Evolutionary conservation across 176 grass and related monocot species (phyloP), one percentile per base, ranked within the genome.

Genomic region (Oryza brachyantha): DNA sequence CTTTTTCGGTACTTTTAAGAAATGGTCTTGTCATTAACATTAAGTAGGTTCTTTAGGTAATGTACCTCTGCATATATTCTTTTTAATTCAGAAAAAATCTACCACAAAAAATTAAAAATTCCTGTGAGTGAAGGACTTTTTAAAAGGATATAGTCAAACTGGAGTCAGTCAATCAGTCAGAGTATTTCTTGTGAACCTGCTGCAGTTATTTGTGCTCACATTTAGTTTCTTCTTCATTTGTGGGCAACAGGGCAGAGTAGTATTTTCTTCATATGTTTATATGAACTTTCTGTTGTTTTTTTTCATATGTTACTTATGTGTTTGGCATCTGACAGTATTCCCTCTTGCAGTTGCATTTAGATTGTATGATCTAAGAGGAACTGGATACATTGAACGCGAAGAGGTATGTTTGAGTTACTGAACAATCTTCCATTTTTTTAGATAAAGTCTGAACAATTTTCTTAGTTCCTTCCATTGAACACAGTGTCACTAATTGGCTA

Each of bases 361-460:
- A 76, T 67, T 93, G n/a, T 97, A 97, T 79, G 94, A 97, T 75
- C 81, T 97, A 67, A 88, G 91, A 64, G 40, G 86, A 54, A 90
- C 86, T 6, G 91, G 91, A 25, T 91, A 68, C 84, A 97, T 97
- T 48, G 94, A 91, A 85, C 82, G 48, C 13, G 79, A 97, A 57
- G 94, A 93, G 89, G 94, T 17, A 42, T 13, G 59, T 14, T 78
- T 46, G 7, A 67, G 12, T 41, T 38, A 62, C 68, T 24, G 2
- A 70, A 26, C 8, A n/a, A n/a, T n/a, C n/a, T n/a, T n/a, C n/a
- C n/a, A n/a, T n/a, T n/a, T n/a, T n/a, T n/a, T n/a, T n/a, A n/a
- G n/a, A n/a, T n/a, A n/a, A n/a, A n/a, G n/a, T n/a, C n/a, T n/a
- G n/a, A n/a, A n/a, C n/a, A 16, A 84, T 75, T 2, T 79, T 60